A percentile compares a stretch with the other conserved stretches of the same genome.
Evolutionary conservation across 352 stramenopile genomes (phyloP).

Genomic region (Pythium oligandrum): DNA sequence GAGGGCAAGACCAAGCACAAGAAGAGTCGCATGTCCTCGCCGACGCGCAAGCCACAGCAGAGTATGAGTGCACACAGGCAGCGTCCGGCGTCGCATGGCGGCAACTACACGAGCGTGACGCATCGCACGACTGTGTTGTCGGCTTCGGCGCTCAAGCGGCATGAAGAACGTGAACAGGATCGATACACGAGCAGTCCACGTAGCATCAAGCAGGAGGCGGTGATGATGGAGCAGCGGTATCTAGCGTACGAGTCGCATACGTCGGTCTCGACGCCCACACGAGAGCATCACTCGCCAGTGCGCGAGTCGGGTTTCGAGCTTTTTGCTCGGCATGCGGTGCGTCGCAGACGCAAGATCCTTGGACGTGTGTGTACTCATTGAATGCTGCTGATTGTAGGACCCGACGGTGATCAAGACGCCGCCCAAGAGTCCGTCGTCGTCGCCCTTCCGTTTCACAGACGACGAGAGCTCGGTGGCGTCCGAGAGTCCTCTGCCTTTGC

Average conservation of each 20-base stretch:
- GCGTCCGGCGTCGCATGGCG: slow-evolving; percentile 1
- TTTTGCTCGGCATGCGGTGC: slow-evolving; percentile 17
- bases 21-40: slow-evolving; percentile 17
- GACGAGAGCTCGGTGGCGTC: slow-evolving; percentile 15
- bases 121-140: slow-evolving; percentile 5
- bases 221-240: slow-evolving; percentile 14
- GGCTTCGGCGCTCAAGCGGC: slow-evolving; percentile 12
- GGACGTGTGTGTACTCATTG: neutral
- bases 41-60: neutral
- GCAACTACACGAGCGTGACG: neutral
- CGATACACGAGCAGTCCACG: neutral
- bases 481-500: neutral
- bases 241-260: slow-evolving; percentile 17
- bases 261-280: slow-evolving; percentile 4
- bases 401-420: slow-evolving; percentile 14
- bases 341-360: neutral
- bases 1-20: slow-evolving; percentile 1
- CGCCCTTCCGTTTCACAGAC: slow-evolving; percentile 20
- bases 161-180: slow-evolving; percentile 8
- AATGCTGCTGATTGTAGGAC: slow-evolving; percentile 7
- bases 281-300: slow-evolving; percentile 4
- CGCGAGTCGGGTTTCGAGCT: slow-evolving; percentile 4
- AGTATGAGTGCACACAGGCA: neutral
- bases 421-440: slow-evolving; percentile 17
- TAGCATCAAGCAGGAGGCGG: slow-evolving; percentile 8